Base-by-base conservation (phyloP, 352 stramenopile species). In the Pythium volutum region DNA sequence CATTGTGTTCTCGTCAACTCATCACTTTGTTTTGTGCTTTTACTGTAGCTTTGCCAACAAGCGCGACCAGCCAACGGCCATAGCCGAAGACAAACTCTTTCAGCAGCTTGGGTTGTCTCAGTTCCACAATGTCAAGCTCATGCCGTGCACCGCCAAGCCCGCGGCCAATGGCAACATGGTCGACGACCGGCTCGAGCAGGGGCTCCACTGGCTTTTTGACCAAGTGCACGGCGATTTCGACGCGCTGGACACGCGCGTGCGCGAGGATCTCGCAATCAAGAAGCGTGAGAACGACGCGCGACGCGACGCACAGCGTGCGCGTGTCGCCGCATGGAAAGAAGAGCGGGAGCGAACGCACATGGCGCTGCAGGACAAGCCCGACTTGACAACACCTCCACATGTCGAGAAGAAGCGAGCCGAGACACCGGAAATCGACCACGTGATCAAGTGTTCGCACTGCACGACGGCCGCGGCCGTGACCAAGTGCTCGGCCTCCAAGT, bases 401-500 rank as follows among this genome's bases (percentile, higher is more conserved):
- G 38, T 4, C 20, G 3, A 51, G 15, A 54, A 65, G 48, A 52
- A 52, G 38, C 22, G 39, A 33, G 59, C 38, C 59, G 39, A 62
- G 39, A 34, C 51, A 59, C n/a, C 74, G 71, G 68, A 67, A 14
- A 73, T 79, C 22, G 41, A 62, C 18, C 71, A 71, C 34, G 66
- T 79, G 18, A 89, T 91, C 64, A 75, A 74, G 41, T 94, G 84
- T 59, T 89, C 71, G 18, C 77, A 82, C 50, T 94, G 84, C 58
- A 73, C 51, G 4, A 74, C 62, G 0, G 55, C 69, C 14, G 68
- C 76, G 11, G 84, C 84, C 25, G 79, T 77, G 61, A 89, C 81
- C 7, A 94, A 94, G 48, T 94, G 84, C 58, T 62, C 82, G 25
- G 84, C 84, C 6, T 91, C 84, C 23, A 94, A 94, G 62, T 92